Conservation (phyloP, 1,284 basidiomycete species). For the Calocybe gambosa region DNA sequence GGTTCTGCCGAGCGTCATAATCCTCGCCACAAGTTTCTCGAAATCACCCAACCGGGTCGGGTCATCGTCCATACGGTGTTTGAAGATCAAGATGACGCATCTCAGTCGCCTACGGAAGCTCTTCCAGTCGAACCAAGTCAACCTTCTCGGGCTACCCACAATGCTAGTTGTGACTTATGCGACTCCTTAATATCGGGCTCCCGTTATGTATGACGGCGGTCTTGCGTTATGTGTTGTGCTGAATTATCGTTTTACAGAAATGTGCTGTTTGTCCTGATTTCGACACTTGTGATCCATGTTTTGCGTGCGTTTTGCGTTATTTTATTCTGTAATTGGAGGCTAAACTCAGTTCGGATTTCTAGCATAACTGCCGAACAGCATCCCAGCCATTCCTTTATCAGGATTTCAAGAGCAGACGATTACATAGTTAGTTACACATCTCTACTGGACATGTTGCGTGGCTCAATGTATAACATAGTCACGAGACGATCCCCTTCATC, state of each 20-base stretch:
- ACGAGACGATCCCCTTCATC: slow-evolving; percentile 14
- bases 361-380: slow-evolving; percentile 70
- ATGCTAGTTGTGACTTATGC: slow-evolving; percentile 69
- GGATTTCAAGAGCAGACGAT: slow-evolving; percentile 50
- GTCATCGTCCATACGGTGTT: slow-evolving; percentile 59
- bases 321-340: background rate
- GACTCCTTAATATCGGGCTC: slow-evolving; percentile 62
- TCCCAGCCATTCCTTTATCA: slow-evolving; percentile 73
- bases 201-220: slow-evolving; percentile 46
- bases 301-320: slow-evolving; percentile 35
- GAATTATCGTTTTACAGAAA: slow-evolving; percentile 42
- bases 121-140: slow-evolving; percentile 13
- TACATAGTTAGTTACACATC: slow-evolving; percentile 34
- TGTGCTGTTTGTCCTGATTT: slow-evolving; percentile 70
- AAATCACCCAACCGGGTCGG: slow-evolving; percentile 56
- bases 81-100: slow-evolving; percentile 30
- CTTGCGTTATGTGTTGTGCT: background rate
- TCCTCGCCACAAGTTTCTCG: slow-evolving; percentile 64
- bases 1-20: slow-evolving; percentile 44
- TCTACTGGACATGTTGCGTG: background rate
- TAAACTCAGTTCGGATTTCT: slow-evolving; percentile 5
- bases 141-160: slow-evolving; percentile 37
- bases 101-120: slow-evolving; percentile 7
- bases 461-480: slow-evolving; percentile 16
- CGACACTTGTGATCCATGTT: slow-evolving; percentile 71